Percentiles rank a stretch among this genome's conserved stretches.
These are phyloP conservation scores for Colletotrichum gloeosporioides DNA, from an alignment of 2,329 filamentous ascomycete genomes.

Conservation along the genomic window DNA sequence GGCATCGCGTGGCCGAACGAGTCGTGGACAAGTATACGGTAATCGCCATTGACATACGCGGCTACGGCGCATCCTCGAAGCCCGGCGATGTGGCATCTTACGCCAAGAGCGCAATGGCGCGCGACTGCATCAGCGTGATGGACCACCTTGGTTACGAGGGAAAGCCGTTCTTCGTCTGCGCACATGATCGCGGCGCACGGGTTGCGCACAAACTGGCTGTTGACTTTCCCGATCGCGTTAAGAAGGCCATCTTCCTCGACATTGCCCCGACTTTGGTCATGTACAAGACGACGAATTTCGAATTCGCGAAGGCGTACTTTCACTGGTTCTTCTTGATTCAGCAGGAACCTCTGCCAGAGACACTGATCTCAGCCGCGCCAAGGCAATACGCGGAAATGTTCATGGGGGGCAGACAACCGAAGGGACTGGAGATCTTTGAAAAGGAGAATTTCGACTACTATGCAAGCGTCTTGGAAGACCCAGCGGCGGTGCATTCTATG, in stretches of 20 bases:
- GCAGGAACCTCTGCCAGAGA: conserved; percentile 54
- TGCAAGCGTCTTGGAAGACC: conserved; percentile 43
- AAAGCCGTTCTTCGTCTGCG: conserved; percentile 51
- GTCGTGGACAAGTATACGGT: conserved; percentile 46
- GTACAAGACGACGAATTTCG: conserved; percentile 47
- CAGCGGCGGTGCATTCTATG: conserved; percentile 48
- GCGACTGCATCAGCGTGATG: conserved; percentile 53
- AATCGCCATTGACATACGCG: conserved; percentile 53
- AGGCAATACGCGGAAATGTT: conserved; percentile 46
- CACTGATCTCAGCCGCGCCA: conserved; percentile 43
- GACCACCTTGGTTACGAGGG: conserved; percentile 37
- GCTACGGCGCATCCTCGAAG: conserved; percentile 57
- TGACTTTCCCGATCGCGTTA: conserved; percentile 45
- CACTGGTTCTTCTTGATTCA: conserved; percentile 68
- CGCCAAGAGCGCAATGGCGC: conserved; percentile 54
- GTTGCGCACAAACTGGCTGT: conserved; percentile 60
- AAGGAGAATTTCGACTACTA: conserved; percentile 44
- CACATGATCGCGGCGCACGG: conserved; percentile 62
- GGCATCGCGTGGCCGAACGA: conserved; percentile 49
- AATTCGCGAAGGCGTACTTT: conserved; percentile 56
- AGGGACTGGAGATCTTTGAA: conserved; percentile 38
- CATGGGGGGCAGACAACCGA: conserved; percentile 43
- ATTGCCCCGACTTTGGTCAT: conserved; percentile 62
- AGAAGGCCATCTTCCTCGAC: conserved; percentile 51
- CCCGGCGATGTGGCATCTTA: conserved; percentile 40